Base-by-base conservation (phyloP, 2,329 filamentous ascomycete species). In the Zelopaecilomyces penicillatus region DNA sequence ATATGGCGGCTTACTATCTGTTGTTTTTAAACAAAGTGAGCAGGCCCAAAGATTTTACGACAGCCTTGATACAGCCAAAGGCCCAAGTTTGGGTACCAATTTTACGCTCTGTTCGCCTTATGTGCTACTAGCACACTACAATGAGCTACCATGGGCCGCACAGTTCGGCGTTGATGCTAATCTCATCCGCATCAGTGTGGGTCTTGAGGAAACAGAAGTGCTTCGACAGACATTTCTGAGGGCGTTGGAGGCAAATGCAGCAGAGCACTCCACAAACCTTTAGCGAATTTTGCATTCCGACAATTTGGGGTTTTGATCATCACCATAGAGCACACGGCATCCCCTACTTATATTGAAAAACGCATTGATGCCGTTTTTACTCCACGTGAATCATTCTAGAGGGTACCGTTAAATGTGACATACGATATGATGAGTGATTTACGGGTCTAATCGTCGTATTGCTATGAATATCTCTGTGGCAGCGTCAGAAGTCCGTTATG, bases 91-190 rank as follows among this genome's bases (percentile, higher is more conserved):
- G 41, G 93, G 93, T 2, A 97, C 93, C 1, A 98, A 98, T 64
- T 98, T 98, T 62, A 97, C 93, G 0, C 71, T 98, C 33, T 84
- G 84, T 46, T 95, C 84, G 40, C 93, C 93, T 0, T 98, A 95
- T 62, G 88, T 93, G 26, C 70, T 98, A 31, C 66, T 98, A 30
- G 93, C 93, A 4, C 93, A 98, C 64, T 98, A 93, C 57, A 73
- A 77, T 38, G 93, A 98, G 69, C 65, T 97, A 36, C 83, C 90
- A n/a, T 98, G 93, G 93, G 87, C 86, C 37, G 80, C 76, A 28
- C 72, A 82, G 48, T 91, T 84, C 61, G 88, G 90, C 0, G 87
- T 96, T 3, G 84, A 93, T 44, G 78, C 80, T 2, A 78, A 87
- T 60, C 65, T 98, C 45, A 75, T 97, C 39, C 77, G 93, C 36